Evolutionary conservation across 768 basidiomycete genomes (phyloP).

Genomic region (Phaeolepiota aurea): DNA sequence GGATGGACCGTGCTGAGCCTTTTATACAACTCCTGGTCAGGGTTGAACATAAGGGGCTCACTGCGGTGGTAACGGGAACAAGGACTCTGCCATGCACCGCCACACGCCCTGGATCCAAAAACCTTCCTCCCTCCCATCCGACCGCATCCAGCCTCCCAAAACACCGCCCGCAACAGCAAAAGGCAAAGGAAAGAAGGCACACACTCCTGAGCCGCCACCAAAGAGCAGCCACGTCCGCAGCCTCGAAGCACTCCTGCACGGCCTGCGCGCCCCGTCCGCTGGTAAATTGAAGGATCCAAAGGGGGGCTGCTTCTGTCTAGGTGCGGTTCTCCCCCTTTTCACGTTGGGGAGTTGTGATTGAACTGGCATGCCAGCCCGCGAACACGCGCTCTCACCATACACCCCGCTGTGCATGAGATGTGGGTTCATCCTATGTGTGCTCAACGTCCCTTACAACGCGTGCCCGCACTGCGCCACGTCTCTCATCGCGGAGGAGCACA

Average conservation of each 20-base stretch:
- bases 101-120: not conserved
- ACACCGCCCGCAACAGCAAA: conserved; percentile 18
- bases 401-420: conserved; percentile 47
- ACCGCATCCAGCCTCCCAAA: conserved; percentile 35
- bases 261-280: conserved; percentile 23
- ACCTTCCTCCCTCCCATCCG: conserved; percentile 39
- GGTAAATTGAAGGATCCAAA: conserved; percentile 40
- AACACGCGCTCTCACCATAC: conserved; percentile 50
- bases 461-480: conserved; percentile 45
- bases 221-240: conserved; percentile 42
- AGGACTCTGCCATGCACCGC: too few species aligned
- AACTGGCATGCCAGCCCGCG: conserved; percentile 31
- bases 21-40: too few species aligned
- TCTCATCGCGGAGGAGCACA: conserved; percentile 26
- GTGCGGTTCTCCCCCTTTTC: conserved; percentile 19
- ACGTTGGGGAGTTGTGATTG: not conserved
- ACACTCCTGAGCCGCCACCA: conserved; percentile 18
- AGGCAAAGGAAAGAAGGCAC: conserved; percentile 27
- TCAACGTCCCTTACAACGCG: conserved; percentile 44
- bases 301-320: conserved; percentile 67
- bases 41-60: too few species aligned
- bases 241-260: conserved; percentile 40
- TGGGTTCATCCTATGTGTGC: conserved; percentile 52
- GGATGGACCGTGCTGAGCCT: too few species aligned
- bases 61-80: too few species aligned